phyloP scores from a whole-genome alignment of 169 alveolate genomes.

The Miamiensis avidus region DNA sequence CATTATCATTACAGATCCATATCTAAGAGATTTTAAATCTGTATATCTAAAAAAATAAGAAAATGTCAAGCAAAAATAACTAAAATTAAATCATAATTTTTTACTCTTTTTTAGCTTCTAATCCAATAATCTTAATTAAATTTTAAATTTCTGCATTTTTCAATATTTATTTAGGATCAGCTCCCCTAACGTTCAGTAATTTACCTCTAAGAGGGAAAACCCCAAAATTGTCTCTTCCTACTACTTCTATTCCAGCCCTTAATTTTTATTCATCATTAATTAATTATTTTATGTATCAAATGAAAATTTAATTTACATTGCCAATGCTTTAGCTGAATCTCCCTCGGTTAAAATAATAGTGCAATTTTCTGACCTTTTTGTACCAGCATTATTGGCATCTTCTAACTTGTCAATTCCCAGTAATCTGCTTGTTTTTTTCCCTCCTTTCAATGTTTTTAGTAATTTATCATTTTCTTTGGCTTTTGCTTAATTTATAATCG shows the following conservation, averaged over 20 bases:
- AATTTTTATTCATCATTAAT: too few relatives aligned
- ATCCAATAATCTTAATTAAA: conserved; percentile 95
- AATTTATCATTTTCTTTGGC: conserved; percentile 51
- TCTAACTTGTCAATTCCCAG: conserved; percentile 97
- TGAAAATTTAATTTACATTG: too few relatives aligned
- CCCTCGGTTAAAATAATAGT: conserved; percentile 99
- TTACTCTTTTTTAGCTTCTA: conserved; percentile 67
- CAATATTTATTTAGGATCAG: conserved; percentile 92
- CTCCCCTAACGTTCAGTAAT: conserved; percentile 99
- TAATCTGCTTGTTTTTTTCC: conserved; percentile 60
- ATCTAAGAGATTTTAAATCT: conserved; percentile 92
- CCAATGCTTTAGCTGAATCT: conserved; percentile 99
- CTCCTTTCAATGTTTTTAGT: conserved; percentile 43
- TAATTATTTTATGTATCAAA: too few relatives aligned
- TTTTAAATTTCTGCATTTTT: conserved; percentile 97
- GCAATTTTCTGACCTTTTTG: conserved; percentile 93
- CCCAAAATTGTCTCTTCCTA: conserved; percentile 98
- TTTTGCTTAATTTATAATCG: conserved; percentile 77
- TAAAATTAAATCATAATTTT: neutral
- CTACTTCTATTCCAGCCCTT: conserved; percentile 97
- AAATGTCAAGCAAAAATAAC: neutral
- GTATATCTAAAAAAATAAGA: conserved; percentile 63
- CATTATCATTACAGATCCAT: conserved; percentile 99
- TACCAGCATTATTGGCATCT: conserved; percentile 99
- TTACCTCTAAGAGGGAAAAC: conserved; percentile 99